Percentiles rank a stretch among this genome's conserved stretches.
Evolutionary conservation across 768 basidiomycete species (phyloP).

Genomic region (Boletus tylopilopsis): DNA sequence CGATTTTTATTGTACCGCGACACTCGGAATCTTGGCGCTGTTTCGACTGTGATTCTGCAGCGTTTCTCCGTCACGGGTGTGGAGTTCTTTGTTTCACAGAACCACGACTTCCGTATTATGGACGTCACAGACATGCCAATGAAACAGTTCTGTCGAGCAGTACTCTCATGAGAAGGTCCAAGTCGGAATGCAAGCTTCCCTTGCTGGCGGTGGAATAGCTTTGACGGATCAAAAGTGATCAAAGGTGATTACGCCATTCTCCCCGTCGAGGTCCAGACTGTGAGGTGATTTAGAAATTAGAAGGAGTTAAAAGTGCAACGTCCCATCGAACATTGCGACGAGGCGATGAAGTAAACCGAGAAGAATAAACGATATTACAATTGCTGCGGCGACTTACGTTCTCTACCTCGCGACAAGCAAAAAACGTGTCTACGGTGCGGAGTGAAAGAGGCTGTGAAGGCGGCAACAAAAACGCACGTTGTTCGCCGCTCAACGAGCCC

Average conservation of each 20-base stretch:
- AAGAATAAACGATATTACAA: slow-evolving; percentile 4
- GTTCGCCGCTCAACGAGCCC: slow-evolving; percentile 23
- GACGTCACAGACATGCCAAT: too few relatives aligned
- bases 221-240: slow-evolving; percentile 17
- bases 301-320: background rate
- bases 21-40: slow-evolving; percentile 1
- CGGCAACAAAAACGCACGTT: slow-evolving; percentile 7
- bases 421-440: slow-evolving; percentile 16
- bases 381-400: slow-evolving; percentile 24
- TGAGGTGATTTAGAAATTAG: background rate
- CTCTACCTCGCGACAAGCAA: slow-evolving; percentile 12
- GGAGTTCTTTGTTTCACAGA: too few relatives aligned
- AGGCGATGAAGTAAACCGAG: slow-evolving; percentile 12
- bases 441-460: slow-evolving; percentile 17
- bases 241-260: slow-evolving; percentile 1
- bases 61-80: background rate
- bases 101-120: too few relatives aligned
- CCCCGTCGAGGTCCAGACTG: slow-evolving; percentile 1
- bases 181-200: background rate
- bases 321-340: slow-evolving; percentile 1
- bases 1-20: background rate
- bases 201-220: background rate
- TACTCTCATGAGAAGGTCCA: slow-evolving; percentile 2
- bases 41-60: slow-evolving; percentile 2
- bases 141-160: too few relatives aligned